Percentiles rank a stretch among this genome's conserved stretches.
Conservation (phyloP, 2,329 filamentous ascomycete species). For the Aspergillus sp. region DNA sequence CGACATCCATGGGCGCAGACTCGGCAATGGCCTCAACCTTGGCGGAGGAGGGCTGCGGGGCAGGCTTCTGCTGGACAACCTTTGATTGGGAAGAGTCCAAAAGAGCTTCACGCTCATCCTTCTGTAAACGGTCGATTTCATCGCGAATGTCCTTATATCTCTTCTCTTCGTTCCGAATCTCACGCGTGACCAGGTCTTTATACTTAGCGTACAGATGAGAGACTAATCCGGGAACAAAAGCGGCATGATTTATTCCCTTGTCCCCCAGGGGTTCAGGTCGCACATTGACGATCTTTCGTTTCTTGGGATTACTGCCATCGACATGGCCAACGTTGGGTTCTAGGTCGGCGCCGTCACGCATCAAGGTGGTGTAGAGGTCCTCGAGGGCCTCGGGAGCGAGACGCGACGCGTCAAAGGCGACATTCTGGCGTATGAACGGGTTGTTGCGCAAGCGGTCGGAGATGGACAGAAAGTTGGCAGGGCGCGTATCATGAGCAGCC, state of each 20-base stretch:
- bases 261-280: constrained; percentile 64
- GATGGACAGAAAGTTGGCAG: constrained; percentile 66
- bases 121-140: constrained; percentile 68
- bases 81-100: constrained; percentile 5
- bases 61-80: constrained; percentile 2
- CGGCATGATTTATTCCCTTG: constrained; percentile 58
- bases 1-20: constrained; percentile 27
- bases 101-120: constrained; percentile 52
- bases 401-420: constrained; percentile 69
- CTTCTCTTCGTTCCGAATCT: constrained; percentile 73
- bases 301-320: constrained; percentile 56
- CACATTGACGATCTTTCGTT: constrained; percentile 70
- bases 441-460: constrained; percentile 74
- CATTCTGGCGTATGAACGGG: constrained; percentile 66
- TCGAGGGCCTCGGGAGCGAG: constrained; percentile 75
- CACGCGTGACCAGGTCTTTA: constrained; percentile 63
- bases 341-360: constrained; percentile 67
- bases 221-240: constrained; percentile 68
- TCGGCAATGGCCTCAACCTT: constrained; percentile 15
- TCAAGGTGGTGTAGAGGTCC: constrained; percentile 70
- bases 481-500: constrained; percentile 63
- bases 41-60: constrained; percentile 6
- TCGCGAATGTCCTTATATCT: constrained; percentile 61
- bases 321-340: constrained; percentile 29
- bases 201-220: constrained; percentile 74